A percentile compares a stretch with the other conserved stretches of the same genome.
These are phyloP conservation scores for Poronia punctata DNA, from an alignment of 495 filamentous ascomycete species.

Conservation along the genomic window DNA sequence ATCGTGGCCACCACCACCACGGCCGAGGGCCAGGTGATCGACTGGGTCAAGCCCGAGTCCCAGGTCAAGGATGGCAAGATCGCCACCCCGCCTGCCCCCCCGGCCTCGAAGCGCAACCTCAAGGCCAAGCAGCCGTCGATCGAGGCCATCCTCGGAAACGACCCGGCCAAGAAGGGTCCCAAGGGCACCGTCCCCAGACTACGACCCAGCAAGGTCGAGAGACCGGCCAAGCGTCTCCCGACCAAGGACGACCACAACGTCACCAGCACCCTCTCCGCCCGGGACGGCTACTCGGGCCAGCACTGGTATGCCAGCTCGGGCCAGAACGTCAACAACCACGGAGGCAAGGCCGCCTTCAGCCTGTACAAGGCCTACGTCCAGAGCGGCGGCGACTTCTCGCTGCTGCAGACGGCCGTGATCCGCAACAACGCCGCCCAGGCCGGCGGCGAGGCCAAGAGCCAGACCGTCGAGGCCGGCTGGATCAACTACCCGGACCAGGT, in stretches of 20 bases:
- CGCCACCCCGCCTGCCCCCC: slow-evolving; percentile 13
- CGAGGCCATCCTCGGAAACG: neutral
- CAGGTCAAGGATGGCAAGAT: slow-evolving; percentile 13
- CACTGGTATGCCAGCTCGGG: slow-evolving; percentile 21
- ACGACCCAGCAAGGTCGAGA: slow-evolving; percentile 4
- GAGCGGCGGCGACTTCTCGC: slow-evolving; percentile 18
- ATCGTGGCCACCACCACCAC: slow-evolving; percentile 11
- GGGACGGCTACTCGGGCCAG: neutral
- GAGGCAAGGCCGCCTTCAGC: slow-evolving; percentile 17
- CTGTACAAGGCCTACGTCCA: slow-evolving; percentile 13
- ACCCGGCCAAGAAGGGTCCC: slow-evolving; percentile 11
- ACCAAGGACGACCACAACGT: neutral
- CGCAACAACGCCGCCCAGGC: slow-evolving; percentile 1
- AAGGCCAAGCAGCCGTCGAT: neutral
- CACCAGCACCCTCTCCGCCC: slow-evolving; percentile 1
- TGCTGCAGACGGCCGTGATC: slow-evolving; percentile 22
- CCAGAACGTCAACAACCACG: slow-evolving; percentile 14
- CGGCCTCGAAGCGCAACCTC: neutral
- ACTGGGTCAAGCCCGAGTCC: slow-evolving; percentile 20
- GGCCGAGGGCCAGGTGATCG: slow-evolving; percentile 14
- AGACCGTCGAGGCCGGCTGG: slow-evolving; percentile 27
- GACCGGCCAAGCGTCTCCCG: slow-evolving; percentile 10
- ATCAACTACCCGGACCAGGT: slow-evolving; percentile 19
- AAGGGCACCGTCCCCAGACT: slow-evolving; percentile 21
- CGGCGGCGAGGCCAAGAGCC: neutral